Conservation (phyloP, 2,329 filamentous ascomycete species). For the Coniochaeta sp. region DNA sequence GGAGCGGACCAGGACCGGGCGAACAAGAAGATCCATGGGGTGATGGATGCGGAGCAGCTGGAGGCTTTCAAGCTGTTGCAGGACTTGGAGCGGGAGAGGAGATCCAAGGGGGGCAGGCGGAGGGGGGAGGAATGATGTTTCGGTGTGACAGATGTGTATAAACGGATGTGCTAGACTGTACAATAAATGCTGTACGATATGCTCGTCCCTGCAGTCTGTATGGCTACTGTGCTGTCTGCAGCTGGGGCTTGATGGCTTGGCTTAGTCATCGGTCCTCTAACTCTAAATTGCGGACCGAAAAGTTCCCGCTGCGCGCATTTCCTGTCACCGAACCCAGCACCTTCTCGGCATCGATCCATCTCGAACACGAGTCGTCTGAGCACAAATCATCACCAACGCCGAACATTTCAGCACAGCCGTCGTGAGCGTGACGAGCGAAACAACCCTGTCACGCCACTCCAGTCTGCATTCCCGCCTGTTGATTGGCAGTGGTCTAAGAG, state of each 20-base stretch:
- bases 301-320: background rate
- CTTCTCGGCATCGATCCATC: background rate
- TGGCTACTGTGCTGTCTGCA: too few relatives aligned
- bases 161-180: background rate
- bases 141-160: background rate
- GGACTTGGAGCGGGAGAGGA: conserved; percentile 1
- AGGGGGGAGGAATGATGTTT: background rate
- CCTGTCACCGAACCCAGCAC: background rate
- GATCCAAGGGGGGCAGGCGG: background rate
- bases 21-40: background rate
- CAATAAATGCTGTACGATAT: background rate
- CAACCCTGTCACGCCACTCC: background rate
- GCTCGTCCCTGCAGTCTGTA: background rate
- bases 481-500: conserved; percentile 1
- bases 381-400: conserved; percentile 16
- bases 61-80: background rate
- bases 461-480: too few relatives aligned
- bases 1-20: background rate
- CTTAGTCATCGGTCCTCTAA: background rate
- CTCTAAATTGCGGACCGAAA: background rate
- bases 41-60: background rate
- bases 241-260: too few relatives aligned
- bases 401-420: conserved; percentile 17
- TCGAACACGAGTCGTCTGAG: conserved; percentile 13
- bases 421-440: conserved; percentile 1